phyloP scores from a whole-genome alignment of 352 stramenopile genomes.

The Globisporangium takayamanum region DNA sequence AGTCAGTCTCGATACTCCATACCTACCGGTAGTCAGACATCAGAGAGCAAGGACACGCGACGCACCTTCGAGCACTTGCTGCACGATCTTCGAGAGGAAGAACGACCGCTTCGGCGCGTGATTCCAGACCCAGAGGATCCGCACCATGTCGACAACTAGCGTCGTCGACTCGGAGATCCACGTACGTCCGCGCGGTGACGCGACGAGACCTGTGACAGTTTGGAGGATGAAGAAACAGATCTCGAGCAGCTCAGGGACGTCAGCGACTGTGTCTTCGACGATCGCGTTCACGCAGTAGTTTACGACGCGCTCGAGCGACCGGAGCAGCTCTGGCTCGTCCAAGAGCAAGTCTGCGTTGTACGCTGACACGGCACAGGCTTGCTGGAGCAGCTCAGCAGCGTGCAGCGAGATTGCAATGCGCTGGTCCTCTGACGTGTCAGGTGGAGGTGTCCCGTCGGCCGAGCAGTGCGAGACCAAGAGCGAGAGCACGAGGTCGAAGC shows the following conservation, averaged over 20 bases:
- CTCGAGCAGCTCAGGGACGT: slow-evolving; percentile 30
- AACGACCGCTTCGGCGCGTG: slow-evolving; percentile 34
- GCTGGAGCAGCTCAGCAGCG: slow-evolving; percentile 59
- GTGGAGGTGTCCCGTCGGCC: slow-evolving; percentile 27
- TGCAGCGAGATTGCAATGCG: slow-evolving; percentile 50
- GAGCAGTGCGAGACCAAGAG: slow-evolving; percentile 60
- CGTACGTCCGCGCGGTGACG: slow-evolving; percentile 39
- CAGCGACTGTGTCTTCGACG: slow-evolving; percentile 23
- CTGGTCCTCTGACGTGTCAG: slow-evolving; percentile 39
- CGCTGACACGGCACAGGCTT: slow-evolving; percentile 54
- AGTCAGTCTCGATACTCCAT: not conserved
- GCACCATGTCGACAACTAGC: slow-evolving; percentile 63
- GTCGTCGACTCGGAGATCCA: slow-evolving; percentile 61
- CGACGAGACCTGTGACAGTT: slow-evolving; percentile 61
- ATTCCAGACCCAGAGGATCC: slow-evolving; percentile 74
- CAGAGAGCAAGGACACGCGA: not conserved
- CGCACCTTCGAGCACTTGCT: slow-evolving; percentile 75
- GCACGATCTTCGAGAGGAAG: slow-evolving; percentile 52
- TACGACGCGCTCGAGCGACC: slow-evolving; percentile 54
- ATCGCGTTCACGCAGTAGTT: slow-evolving; percentile 65
- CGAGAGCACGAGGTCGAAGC: slow-evolving; percentile 54
- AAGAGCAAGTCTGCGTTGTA: slow-evolving; percentile 55
- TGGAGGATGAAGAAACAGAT: slow-evolving; percentile 63
- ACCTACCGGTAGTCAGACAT: not conserved
- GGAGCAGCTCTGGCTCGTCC: slow-evolving; percentile 35